Base-by-base conservation (phyloP, 2,329 filamentous ascomycete species). In the Colletotrichum filicis region DNA sequence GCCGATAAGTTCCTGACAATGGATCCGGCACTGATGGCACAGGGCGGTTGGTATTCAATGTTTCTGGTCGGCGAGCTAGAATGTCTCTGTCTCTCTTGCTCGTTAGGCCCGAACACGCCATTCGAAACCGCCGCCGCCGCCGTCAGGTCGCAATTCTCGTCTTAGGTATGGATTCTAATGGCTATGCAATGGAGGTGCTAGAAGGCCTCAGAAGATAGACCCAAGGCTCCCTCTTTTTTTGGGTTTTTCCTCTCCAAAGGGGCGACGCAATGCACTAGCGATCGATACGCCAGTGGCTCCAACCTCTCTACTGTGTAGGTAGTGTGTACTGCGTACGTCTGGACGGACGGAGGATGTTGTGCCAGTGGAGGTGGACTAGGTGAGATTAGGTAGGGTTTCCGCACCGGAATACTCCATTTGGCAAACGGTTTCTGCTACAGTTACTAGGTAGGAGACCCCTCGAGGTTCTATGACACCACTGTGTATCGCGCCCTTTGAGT, bases 51-150 rank as follows among this genome's bases (percentile, higher is more conserved):
- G 35, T 24, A 62, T 61, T 32, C 46, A 35, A 52, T 58, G 64
- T 63, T 68, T 57, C 68, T 68, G 57, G 68, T 32, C 26, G 28
- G 64, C 12, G 8, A 35, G 57, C 68, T 62, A 68, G 57, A 71
- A 71, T 57, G 37, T 22, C 19, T 61, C 57, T 57, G 37, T 22
- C 19, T 67, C 64, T 55, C 28, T 37, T 56, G n/a, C 24, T 55
- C 28, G 55, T 66, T 46, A 70, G 46, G 55, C 53, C 42, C 32
- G 14, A 58, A 55, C 30, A 55, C 59, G 42, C 55, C 68, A 66
- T 37, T 60, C 49, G 68, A 66, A 55, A 60, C 61, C 68, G 55
- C 55, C 55, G 56, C 37, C 32, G 61, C 55, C 68, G 62, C 59
- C 35, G n/a, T 59, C 67, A 22, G 42, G 49, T 52, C 37, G 32